Evolutionary conservation across 495 filamentous ascomycete genomes (phyloP), one percentile per base, ranked within the genome.

Genomic region (Aspergillus cavernicola): DNA sequence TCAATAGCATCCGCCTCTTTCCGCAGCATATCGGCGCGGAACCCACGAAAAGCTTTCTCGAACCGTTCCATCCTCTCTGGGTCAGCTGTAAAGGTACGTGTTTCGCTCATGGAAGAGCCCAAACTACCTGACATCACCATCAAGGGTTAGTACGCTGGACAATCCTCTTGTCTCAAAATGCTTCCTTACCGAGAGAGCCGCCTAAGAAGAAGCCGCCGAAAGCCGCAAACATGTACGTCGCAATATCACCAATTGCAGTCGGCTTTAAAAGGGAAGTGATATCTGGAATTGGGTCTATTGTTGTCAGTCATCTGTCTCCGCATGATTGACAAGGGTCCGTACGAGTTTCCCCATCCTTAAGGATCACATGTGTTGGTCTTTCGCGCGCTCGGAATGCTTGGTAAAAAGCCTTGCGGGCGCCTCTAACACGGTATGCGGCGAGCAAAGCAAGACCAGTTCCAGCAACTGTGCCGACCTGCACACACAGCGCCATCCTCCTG

Each of bases 141-240:
- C 75, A 35, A 29, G 26, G 26, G 9, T 5, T 29, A 4, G 5
- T 29, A 29, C n/a, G n/a, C n/a, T n/a, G n/a, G n/a, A n/a, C n/a
- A n/a, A n/a, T n/a, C n/a, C n/a, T n/a, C n/a, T n/a, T n/a, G n/a
- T n/a, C n/a, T n/a, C n/a, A 2, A 38, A 8, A 9, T 22, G 19
- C 16, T 19, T 28, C 15, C 64, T 35, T 66, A 74, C 71, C 71
- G n/a, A 74, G 63, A 63, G 88, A 85, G 19, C 85, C 85, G 24
- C 85, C 84, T 10, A 88, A 44, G 41, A 89, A 81, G 7, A 85
- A 52, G 0, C 85, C 84, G 33, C 82, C 84, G 2, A 74, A 53
- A 12, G 75, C 74, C 26, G 85, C 84, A 61, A 87, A 81, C 61
- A 77, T 70, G 56, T 85, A 86, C 0, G 85, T 81, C 11, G 80